Base-by-base conservation (phyloP, 768 basidiomycete species). In the Boletus patriciae region DNA sequence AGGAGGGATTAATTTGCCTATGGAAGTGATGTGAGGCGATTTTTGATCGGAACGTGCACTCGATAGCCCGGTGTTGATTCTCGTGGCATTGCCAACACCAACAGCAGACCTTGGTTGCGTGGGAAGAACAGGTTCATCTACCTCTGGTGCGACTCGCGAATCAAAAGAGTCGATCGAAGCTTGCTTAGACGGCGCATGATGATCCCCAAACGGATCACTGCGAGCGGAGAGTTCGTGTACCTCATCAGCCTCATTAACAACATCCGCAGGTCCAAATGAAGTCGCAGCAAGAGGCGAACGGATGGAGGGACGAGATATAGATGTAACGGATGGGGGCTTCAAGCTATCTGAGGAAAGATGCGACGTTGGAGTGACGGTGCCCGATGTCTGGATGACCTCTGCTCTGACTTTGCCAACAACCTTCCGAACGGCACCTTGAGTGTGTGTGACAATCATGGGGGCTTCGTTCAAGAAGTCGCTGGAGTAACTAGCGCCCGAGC, bases 401-500 rank as follows among this genome's bases (percentile, higher is more conserved):
- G 91, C 88, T 71, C 86, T 90, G 46, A 85, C 85, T 37, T 90
- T 83, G 34, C 88, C 88, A 41, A 90, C 72, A 8, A 91, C 87
- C 63, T 90, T 86, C 46, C 87, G 80, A 64, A 89, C 82, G 46
- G 79, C 76, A 78, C 67, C 64, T 57, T 83, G 85, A 27, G 76
- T 78, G 29, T 88, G 83, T 0, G 88, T 90, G 59, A 92, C 83
- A 62, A 92, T 92, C 76, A 87, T 85, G 23, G 90, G 89, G 1
- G 88, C 84, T 68, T 92, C 90, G 64, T 86, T 84, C 57, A 92
- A 74, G 74, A 92, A 81, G 62, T 92, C 90, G 65, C 88, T 91
- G 16, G 86, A 79, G 67, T 81, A 90, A 66, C 87, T 90, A 41
- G 85, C 86, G 42, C 79, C 83, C 29, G 90, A 87, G 78, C 87